Conservation (phyloP, 78 protist genomes). For the Protostelium mycophagum region DNA sequence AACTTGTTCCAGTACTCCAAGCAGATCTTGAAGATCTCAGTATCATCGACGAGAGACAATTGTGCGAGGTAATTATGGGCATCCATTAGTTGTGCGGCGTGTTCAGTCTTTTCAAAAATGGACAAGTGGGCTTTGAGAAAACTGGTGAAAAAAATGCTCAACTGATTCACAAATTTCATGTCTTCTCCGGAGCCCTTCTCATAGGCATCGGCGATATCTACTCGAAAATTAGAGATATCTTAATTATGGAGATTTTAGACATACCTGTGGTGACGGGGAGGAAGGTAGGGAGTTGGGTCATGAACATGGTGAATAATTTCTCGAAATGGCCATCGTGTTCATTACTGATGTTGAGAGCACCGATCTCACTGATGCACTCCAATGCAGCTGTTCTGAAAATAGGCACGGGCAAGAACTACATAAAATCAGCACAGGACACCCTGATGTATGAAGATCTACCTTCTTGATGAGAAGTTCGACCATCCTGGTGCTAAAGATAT, state of each 20-base stretch:
- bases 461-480: slow-evolving; percentile 24
- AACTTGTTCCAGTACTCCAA: slow-evolving; percentile 93
- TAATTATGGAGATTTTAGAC: not conserved
- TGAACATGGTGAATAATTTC: slow-evolving; percentile 19
- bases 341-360: slow-evolving; percentile 15
- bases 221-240: not conserved
- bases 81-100: slow-evolving; percentile 23
- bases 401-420: slow-evolving; percentile 65
- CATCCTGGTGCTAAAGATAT: slow-evolving; percentile 82
- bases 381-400: slow-evolving; percentile 69
- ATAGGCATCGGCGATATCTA: slow-evolving; percentile 52
- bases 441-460: not conserved
- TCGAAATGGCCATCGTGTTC: slow-evolving; percentile 27
- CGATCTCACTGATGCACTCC: slow-evolving; percentile 91
- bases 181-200: slow-evolving; percentile 42
- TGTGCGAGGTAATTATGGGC: slow-evolving; percentile 63
- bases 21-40: slow-evolving; percentile 93
- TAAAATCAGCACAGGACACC: not conserved
- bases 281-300: slow-evolving; percentile 26
- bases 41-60: slow-evolving; percentile 86
- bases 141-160: slow-evolving; percentile 76
- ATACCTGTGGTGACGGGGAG: slow-evolving; percentile 28
- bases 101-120: slow-evolving; percentile 53
- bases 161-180: slow-evolving; percentile 65
- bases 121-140: slow-evolving; percentile 75